Evolutionary conservation across 768 basidiomycete species (phyloP), one percentile per base, ranked within the genome.

Genomic region (Termitomyces sp.): DNA sequence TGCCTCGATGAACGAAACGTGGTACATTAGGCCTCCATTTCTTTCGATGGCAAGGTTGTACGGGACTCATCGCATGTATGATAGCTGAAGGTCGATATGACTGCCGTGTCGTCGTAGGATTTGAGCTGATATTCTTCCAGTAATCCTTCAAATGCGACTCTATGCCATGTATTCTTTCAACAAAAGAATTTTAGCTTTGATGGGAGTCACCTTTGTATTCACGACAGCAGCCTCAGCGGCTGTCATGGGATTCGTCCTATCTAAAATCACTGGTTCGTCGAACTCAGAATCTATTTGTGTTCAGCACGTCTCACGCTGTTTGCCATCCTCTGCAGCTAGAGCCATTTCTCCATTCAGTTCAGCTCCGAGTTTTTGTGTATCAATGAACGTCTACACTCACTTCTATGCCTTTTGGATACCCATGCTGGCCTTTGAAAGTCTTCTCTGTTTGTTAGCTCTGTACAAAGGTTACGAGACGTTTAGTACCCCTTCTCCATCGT

Each of bases 351-450:
- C 53, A 14, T 32, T 59, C 3, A 58, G 59, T 6, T 63, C 66
- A 1, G 63, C 64, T 8, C 64, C 71, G n/a, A 62, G 62, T 8
- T 80, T 82, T 58, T 87, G 85, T 64, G 60, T 73, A 12, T 76
- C 81, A 5, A 43, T 50, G 13, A 65, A 69, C 32, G 64, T 83
- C 5, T 72, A 81, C 5, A 47, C 56, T 8, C 71, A 75, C 43
- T 82, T 84, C 66, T 85, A 76, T 64, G 71, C 76, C 20, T 84
- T 83, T 68, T 87, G 85, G 85, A 77, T 86, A 46, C 85, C 85
- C 1, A 75, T 84, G 63, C 71, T 87, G 16, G 65, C 72, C 3
- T 84, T 80, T 40, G 85, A 87, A 64, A 77, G 69, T 57, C 64
- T 85, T 1, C 72, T 86, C 1, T 85, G 84, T 59, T 64, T 62